Percentiles rank a stretch among this genome's conserved stretches.
These are phyloP conservation scores for Phanerochaete carnosa DNA, from an alignment of 768 basidiomycete species.

Conservation along the genomic window DNA sequence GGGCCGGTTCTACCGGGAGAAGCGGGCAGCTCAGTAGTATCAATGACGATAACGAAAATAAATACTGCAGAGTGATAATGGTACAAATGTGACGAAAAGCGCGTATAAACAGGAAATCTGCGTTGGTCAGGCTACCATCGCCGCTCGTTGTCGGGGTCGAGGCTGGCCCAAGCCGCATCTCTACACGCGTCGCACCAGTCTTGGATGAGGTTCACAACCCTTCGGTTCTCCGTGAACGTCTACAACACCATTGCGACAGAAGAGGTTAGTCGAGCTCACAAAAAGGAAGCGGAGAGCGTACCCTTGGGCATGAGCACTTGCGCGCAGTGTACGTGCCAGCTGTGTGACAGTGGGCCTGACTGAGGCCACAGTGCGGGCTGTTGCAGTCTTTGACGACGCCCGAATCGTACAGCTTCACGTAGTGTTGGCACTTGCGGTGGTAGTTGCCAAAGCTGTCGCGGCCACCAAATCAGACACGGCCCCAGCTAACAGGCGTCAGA, in stretches of 20 bases:
- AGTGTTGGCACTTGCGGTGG: slow-evolving; percentile 29
- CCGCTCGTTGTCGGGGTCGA: slow-evolving; percentile 15
- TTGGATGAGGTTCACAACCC: slow-evolving; percentile 26
- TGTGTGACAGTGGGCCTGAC: slow-evolving; percentile 24
- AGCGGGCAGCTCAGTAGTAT: slow-evolving; percentile 18
- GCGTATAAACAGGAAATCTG: neutral
- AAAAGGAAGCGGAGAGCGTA: neutral
- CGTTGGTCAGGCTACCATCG: slow-evolving; percentile 2
- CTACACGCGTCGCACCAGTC: slow-evolving; percentile 24
- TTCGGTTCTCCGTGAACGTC: slow-evolving; percentile 21
- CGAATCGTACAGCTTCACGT: slow-evolving; percentile 27
- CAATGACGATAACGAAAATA: neutral
- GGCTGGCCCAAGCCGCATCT: slow-evolving; percentile 22
- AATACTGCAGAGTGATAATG: neutral
- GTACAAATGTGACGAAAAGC: neutral
- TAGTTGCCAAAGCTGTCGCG: slow-evolving; percentile 26
- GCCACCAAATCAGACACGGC: neutral
- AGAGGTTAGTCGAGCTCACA: neutral
- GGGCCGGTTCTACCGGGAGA: slow-evolving; percentile 65
- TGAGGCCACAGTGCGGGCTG: slow-evolving; percentile 22
- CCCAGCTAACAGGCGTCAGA: neutral
- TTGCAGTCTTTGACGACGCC: slow-evolving; percentile 26
- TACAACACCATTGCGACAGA: slow-evolving; percentile 1
- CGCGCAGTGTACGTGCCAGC: slow-evolving; percentile 4
- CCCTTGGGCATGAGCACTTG: slow-evolving; percentile 23